Conservation (phyloP, 768 basidiomycete genomes). For the Vishniacozyma victoriae region DNA sequence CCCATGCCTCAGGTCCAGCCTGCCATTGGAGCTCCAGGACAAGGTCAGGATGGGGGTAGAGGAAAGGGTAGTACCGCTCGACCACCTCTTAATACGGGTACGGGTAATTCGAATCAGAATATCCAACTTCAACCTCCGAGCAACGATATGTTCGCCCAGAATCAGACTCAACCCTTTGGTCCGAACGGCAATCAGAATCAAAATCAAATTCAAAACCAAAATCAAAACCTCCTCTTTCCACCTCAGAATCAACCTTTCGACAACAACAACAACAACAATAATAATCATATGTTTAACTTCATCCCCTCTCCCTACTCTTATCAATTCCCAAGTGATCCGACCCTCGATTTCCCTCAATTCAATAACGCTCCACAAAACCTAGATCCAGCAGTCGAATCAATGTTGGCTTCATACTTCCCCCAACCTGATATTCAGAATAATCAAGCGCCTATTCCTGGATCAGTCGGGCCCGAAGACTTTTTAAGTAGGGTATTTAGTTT, state of each 20-base stretch:
- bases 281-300: neutral
- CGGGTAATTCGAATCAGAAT: no score
- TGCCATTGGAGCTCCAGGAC: no score
- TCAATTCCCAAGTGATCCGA: slow-evolving; percentile 25
- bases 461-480: slow-evolving; percentile 35
- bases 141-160: neutral
- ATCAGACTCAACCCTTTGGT: no score
- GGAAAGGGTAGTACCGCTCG: no score
- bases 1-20: slow-evolving; percentile 22
- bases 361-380: slow-evolving; percentile 8
- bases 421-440: neutral
- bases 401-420: slow-evolving; percentile 39
- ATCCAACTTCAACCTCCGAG: neutral
- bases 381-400: slow-evolving; percentile 37
- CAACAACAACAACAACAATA: neutral
- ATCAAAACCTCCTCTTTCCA: neutral
- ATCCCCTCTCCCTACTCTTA: slow-evolving; percentile 2
- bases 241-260: neutral
- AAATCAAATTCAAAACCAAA: neutral
- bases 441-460: neutral
- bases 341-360: slow-evolving; percentile 4
- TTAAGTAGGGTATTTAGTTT: slow-evolving; percentile 36
- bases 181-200: no score
- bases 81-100: no score
- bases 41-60: no score